phyloP scores from a whole-genome alignment of 2,329 filamentous ascomycete genomes.

The Magnaporthiopsis poae region DNA sequence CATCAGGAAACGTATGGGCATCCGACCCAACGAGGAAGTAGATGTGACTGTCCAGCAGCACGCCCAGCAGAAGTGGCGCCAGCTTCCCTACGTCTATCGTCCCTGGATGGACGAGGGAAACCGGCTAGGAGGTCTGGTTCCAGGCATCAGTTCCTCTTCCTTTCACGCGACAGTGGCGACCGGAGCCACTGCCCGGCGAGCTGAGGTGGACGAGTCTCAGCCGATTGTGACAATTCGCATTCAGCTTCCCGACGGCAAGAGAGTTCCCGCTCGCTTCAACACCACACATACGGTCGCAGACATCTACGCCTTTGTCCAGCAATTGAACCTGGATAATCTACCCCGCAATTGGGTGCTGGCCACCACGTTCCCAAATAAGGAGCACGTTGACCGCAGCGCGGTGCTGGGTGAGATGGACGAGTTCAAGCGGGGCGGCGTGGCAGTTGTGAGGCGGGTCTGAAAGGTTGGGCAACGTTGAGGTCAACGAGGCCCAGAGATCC shows the following conservation, averaged over 20 bases:
- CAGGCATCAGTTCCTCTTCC: too few relatives aligned
- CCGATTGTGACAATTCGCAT: slow-evolving; percentile 65
- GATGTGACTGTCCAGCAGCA: too few relatives aligned
- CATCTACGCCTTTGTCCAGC: slow-evolving; percentile 63
- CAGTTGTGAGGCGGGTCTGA: slow-evolving; percentile 51
- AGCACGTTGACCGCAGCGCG: slow-evolving; percentile 57
- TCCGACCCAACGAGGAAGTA: too few relatives aligned
- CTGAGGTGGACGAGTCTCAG: slow-evolving; percentile 51
- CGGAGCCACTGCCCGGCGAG: slow-evolving; percentile 24
- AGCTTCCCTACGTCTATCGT: too few relatives aligned
- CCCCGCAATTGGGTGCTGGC: slow-evolving; percentile 62
- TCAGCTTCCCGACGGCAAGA: slow-evolving; percentile 66
- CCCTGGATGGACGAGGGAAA: too few relatives aligned
- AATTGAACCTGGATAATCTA: slow-evolving; percentile 48
- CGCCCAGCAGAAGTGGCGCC: too few relatives aligned
- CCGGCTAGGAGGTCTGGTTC: too few relatives aligned
- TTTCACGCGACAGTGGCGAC: slow-evolving; percentile 8
- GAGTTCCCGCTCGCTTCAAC: slow-evolving; percentile 73
- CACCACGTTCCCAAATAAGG: slow-evolving; percentile 76
- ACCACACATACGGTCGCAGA: slow-evolving; percentile 67
- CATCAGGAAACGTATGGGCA: too few relatives aligned
- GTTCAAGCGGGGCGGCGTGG: slow-evolving; percentile 57
- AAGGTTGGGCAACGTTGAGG: too few relatives aligned
- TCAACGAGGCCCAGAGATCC: background rate
- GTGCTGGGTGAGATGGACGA: slow-evolving; percentile 51